Conservation (phyloP, 768 basidiomycete genomes). For the Boletales sp. region DNA sequence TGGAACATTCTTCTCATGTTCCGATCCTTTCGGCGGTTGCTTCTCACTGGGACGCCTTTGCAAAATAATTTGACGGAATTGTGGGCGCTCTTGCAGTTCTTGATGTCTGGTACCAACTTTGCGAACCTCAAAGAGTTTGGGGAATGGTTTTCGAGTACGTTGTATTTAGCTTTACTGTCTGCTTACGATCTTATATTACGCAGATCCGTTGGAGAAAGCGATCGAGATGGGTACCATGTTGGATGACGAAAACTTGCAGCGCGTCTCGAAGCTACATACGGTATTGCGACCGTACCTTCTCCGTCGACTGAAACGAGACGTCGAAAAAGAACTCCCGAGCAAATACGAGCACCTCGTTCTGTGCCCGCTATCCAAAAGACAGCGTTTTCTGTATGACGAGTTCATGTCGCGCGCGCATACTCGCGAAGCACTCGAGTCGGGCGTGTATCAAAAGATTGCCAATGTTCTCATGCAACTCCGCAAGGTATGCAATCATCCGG, state of each 20-base stretch:
- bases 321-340: slow-evolving; percentile 92
- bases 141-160: slow-evolving; percentile 94
- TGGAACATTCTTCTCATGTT: slow-evolving; percentile 93
- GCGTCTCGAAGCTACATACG: slow-evolving; percentile 83
- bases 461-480: slow-evolving; percentile 98
- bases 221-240: slow-evolving; percentile 77
- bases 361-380: slow-evolving; percentile 85
- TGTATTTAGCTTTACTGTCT: background rate
- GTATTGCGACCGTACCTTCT: slow-evolving; percentile 96
- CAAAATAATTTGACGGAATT: slow-evolving; percentile 96
- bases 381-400: slow-evolving; percentile 94
- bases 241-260: slow-evolving; percentile 82
- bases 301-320: slow-evolving; percentile 95
- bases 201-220: slow-evolving; percentile 91
- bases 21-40: slow-evolving; percentile 77
- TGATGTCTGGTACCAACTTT: slow-evolving; percentile 87
- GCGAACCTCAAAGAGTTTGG: slow-evolving; percentile 91
- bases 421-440: slow-evolving; percentile 75
- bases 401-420: slow-evolving; percentile 91
- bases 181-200: background rate
- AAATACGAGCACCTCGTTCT: slow-evolving; percentile 90
- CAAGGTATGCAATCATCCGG: slow-evolving; percentile 94
- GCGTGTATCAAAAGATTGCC: slow-evolving; percentile 83
- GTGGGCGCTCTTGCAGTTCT: slow-evolving; percentile 92
- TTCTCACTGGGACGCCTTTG: slow-evolving; percentile 93